phyloP scores from a whole-genome alignment of 1,284 basidiomycete genomes.

The Exobasidium cylindrosporum region DNA sequence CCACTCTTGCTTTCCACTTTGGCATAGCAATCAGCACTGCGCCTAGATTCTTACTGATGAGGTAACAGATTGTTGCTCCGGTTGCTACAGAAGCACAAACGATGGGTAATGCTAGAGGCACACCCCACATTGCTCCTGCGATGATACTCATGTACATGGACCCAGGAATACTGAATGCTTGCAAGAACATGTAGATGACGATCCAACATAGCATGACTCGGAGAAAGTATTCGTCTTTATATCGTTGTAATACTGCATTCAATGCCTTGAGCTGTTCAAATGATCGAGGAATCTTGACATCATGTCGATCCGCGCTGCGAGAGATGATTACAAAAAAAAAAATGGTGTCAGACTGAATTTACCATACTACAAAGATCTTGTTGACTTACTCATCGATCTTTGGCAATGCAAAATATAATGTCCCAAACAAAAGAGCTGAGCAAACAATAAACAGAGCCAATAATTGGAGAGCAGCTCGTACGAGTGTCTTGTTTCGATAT shows the following conservation, averaged over 20 bases:
- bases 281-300: constrained; percentile 53
- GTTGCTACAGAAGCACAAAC: constrained; percentile 86
- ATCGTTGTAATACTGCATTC: constrained; percentile 55
- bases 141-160: constrained; percentile 98
- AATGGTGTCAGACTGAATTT: background rate
- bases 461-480: constrained; percentile 28
- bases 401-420: constrained; percentile 39
- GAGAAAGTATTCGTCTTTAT: constrained; percentile 54
- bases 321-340: background rate
- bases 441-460: constrained; percentile 37
- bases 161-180: constrained; percentile 92
- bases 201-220: constrained; percentile 56
- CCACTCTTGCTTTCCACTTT: constrained; percentile 72
- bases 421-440: constrained; percentile 26
- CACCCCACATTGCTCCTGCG: constrained; percentile 92
- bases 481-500: constrained; percentile 21
- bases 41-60: constrained; percentile 82
- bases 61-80: constrained; percentile 88
- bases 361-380: background rate
- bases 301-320: constrained; percentile 26
- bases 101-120: constrained; percentile 81
- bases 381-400: constrained; percentile 24
- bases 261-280: constrained; percentile 56
- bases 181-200: constrained; percentile 81
- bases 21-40: constrained; percentile 58